Evolutionary conservation across 371 early-diverging fungal species (phyloP), one percentile per base, ranked within the genome.

Genomic region (Rhizopus stolonifer): DNA sequence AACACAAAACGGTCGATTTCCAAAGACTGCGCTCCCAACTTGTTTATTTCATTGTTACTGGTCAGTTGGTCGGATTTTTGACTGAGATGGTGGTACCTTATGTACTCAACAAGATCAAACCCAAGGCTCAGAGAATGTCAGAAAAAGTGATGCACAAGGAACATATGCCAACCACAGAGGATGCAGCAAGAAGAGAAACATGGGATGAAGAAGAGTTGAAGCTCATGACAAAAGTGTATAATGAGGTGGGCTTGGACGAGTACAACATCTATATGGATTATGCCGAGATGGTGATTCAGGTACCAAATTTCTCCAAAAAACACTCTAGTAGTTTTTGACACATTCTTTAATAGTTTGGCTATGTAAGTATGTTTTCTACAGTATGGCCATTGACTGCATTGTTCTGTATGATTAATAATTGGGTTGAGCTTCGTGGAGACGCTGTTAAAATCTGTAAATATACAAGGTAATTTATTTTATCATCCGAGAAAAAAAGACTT

Each of bases 261-360:
- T 94, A 95, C 61, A 84, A 87, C 59, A 84, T 90, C 25, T 92
- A 87, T 52, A 86, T 85, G 31, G 95, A 95, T 61, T 94, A 93
- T 68, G 87, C 88, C 25, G 95, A 95, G 61, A 91, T 95, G 92
- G 86, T 88, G 38, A 84, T 88, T 43, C 93, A 93, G 76, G 86
- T 85, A 79, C 46, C 32, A 13, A 29, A 29, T 10, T 29, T 29
- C 17, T 24, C 7, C 22, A 22, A 15, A 11, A 25, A 13, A 18
- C 18, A 10, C 21, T 15, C 32, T 9, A 11, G 1, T 19, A 18
- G 17, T 14, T 14, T 1, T 4, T 24, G n/a, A 11, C 6, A 6
- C 2, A 43, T 31, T 17, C 15, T 18, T 40, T 4, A 9, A 23
- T 52, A 81, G 84, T 94, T 90, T 77, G 94, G 92, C 13, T 88